Percentiles rank a stretch among this genome's conserved stretches.
phyloP scores from a whole-genome alignment of 2,329 filamentous ascomycete species.

The Didymella exigua region DNA sequence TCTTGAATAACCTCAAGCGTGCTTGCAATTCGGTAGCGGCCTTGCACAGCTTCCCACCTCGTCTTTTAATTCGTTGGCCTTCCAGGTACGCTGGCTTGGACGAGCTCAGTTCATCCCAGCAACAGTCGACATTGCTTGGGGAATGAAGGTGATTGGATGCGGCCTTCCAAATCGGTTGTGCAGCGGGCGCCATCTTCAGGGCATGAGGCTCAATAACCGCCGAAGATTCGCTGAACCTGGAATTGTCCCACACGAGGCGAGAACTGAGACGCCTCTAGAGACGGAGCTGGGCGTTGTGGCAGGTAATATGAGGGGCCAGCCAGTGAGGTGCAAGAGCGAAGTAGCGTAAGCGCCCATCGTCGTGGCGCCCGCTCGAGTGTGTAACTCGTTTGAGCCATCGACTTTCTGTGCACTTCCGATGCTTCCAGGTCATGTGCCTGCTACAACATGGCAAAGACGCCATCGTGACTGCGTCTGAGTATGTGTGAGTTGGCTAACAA shows the following conservation, averaged over 20 bases:
- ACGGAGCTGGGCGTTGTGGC: constrained; percentile 38
- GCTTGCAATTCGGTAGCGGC: constrained; percentile 8
- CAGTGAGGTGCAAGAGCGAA: constrained; percentile 34
- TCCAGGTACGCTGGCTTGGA: constrained; percentile 33
- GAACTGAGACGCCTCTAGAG: constrained; percentile 46
- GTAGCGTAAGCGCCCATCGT: constrained; percentile 32
- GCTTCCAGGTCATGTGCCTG: constrained; percentile 5
- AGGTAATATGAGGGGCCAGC: constrained; percentile 31
- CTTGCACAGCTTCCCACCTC: constrained; percentile 21
- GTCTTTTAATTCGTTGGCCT: constrained; percentile 34
- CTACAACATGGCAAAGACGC: neutral
- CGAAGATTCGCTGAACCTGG: constrained; percentile 43
- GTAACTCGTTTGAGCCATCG: constrained; percentile 13
- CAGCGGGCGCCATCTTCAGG: constrained; percentile 42
- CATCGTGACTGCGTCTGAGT: neutral
- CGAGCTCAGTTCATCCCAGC: constrained; percentile 33
- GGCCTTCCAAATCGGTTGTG: constrained; percentile 29
- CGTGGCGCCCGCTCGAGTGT: constrained; percentile 16
- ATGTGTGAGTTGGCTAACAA: neutral
- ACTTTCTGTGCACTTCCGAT: constrained; percentile 5
- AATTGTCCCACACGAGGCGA: constrained; percentile 42
- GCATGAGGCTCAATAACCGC: constrained; percentile 44
- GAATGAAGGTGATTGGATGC: constrained; percentile 42
- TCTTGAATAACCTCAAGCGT: constrained; percentile 12
- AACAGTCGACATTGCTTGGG: constrained; percentile 28